Percentiles rank a stretch among this genome's conserved stretches.
These are phyloP conservation scores for Omphalotus olearius DNA, from an alignment of 1,284 basidiomycete species.

Conservation along the genomic window DNA sequence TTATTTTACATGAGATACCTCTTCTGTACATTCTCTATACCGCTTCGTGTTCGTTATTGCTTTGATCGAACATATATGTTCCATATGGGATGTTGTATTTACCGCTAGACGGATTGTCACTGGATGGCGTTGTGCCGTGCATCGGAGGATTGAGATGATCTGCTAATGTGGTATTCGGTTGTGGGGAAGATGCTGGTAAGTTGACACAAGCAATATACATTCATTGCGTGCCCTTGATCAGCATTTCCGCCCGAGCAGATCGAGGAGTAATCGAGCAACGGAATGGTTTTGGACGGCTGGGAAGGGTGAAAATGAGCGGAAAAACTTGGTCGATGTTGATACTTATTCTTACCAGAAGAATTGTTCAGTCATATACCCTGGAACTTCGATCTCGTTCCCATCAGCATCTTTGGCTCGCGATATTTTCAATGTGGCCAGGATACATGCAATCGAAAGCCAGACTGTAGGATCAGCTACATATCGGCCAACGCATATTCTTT, in stretches of 20 bases:
- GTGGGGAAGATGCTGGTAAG: too few species aligned
- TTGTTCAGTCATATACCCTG: background rate
- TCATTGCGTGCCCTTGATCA: background rate
- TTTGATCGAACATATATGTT: background rate
- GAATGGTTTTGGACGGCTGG: constrained; percentile 4
- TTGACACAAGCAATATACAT: too few species aligned
- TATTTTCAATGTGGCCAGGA: constrained; percentile 21
- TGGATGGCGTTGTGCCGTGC: too few species aligned
- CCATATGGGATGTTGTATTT: background rate
- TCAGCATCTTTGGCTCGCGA: constrained; percentile 17
- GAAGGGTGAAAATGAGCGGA: background rate
- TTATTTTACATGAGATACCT: constrained; percentile 12
- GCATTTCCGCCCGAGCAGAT: background rate
- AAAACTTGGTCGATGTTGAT: background rate
- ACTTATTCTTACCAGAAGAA: constrained; percentile 3
- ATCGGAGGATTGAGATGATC: too few species aligned
- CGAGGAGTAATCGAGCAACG: constrained; percentile 1
- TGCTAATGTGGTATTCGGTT: too few species aligned
- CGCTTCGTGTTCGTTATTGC: constrained; percentile 1
- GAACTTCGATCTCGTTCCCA: constrained; percentile 16
- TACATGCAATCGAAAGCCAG: constrained; percentile 21
- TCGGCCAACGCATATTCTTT: constrained; percentile 25
- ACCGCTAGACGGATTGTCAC: too few species aligned
- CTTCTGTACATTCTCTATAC: constrained; percentile 8
- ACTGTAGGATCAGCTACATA: constrained; percentile 21